These are phyloP conservation scores for Didymella keratinophila DNA, from an alignment of 2,329 filamentous ascomycete species.

Conservation along the genomic window DNA sequence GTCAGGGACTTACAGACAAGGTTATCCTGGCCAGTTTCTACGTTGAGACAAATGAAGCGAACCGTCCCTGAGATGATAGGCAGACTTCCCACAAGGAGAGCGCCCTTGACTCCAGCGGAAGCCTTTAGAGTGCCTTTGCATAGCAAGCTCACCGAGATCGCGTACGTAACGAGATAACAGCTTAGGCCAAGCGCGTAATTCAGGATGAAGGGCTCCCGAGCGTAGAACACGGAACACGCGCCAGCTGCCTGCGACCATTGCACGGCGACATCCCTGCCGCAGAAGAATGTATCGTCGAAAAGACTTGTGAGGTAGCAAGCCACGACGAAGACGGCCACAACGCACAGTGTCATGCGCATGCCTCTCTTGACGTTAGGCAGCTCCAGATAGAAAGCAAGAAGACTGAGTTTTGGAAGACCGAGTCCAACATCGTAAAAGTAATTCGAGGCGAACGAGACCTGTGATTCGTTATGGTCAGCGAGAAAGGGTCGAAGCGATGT, in stretches of 20 bases:
- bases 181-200: constrained; percentile 33
- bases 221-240: constrained; percentile 34
- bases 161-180: constrained; percentile 30
- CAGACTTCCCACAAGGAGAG: constrained; percentile 27
- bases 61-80: constrained; percentile 32
- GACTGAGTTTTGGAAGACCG: constrained; percentile 36
- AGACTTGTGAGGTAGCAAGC: constrained; percentile 31
- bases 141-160: constrained; percentile 25
- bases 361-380: constrained; percentile 27
- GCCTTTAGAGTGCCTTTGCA: constrained; percentile 19
- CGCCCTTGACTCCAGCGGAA: constrained; percentile 25
- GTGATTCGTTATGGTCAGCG: no score
- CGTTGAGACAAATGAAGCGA: constrained; percentile 30
- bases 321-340: constrained; percentile 28
- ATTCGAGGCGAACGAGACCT: constrained; percentile 36
- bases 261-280: constrained; percentile 25
- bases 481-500: no score
- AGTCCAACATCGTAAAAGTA: constrained; percentile 38
- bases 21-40: constrained; percentile 34
- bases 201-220: constrained; percentile 32
- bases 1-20: constrained; percentile 32
- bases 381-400: constrained; percentile 35
- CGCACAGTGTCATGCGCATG: constrained; percentile 33
- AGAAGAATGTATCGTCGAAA: constrained; percentile 38
- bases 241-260: constrained; percentile 34